Evolutionary conservation across 2,329 filamentous ascomycete genomes (phyloP).

Genomic region (Diaporthe velutina): DNA sequence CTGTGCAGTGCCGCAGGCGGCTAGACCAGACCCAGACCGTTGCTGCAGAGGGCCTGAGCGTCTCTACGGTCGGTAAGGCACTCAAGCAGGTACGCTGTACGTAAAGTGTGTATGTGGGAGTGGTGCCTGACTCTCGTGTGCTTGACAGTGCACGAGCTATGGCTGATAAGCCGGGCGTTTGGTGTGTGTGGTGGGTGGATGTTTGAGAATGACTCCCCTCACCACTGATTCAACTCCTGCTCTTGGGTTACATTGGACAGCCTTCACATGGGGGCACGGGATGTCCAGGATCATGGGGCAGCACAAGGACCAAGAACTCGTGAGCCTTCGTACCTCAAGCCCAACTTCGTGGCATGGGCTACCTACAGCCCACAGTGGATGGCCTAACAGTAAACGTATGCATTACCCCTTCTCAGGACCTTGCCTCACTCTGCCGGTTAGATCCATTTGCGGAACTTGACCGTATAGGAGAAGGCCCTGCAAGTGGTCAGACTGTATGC

Average conservation of each 20-base stretch:
- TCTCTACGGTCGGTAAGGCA: neutral
- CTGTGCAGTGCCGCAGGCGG: constrained; percentile 12
- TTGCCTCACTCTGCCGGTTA: neutral
- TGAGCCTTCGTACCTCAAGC: neutral
- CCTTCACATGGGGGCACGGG: constrained; percentile 19
- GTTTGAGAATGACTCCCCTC: constrained; percentile 17
- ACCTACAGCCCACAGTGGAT: too few species aligned
- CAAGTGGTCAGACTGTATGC: neutral
- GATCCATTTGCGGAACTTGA: neutral
- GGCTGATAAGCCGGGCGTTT: constrained; percentile 27
- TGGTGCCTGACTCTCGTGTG: constrained; percentile 15
- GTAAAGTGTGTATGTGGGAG: too few species aligned
- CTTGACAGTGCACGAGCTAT: constrained; percentile 19
- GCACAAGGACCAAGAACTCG: neutral
- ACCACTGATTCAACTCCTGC: constrained; percentile 31
- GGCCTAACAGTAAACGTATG: too few species aligned
- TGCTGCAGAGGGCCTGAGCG: neutral
- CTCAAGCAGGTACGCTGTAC: neutral
- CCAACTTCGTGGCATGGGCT: too few species aligned
- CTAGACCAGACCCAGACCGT: constrained; percentile 2
- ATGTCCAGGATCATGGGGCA: constrained; percentile 21
- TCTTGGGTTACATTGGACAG: constrained; percentile 24
- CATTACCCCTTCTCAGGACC: too few species aligned
- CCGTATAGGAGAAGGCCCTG: neutral
- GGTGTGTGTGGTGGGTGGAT: constrained; percentile 5